Conservation (phyloP, 2,329 filamentous ascomycete species). For the Sphaerostilbella broomeana region DNA sequence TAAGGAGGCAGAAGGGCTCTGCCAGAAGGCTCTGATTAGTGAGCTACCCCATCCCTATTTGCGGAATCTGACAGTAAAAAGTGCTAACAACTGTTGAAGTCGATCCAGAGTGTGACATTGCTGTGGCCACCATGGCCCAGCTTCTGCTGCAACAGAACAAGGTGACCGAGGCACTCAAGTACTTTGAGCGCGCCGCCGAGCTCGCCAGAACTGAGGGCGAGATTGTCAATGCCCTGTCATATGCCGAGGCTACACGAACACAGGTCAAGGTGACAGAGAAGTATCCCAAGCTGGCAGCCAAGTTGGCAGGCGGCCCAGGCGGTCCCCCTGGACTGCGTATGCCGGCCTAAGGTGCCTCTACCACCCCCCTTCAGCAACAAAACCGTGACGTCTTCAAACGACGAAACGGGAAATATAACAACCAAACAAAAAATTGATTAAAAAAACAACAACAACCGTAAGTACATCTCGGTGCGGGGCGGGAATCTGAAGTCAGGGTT, state of each 20-base stretch:
- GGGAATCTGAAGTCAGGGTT: too few relatives aligned
- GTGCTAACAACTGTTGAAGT: constrained; percentile 51
- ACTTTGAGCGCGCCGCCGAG: constrained; percentile 95
- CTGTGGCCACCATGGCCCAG: constrained; percentile 97
- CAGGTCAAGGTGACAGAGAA: constrained; percentile 89
- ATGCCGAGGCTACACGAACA: constrained; percentile 92
- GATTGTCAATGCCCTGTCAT: constrained; percentile 92
- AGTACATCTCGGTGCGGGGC: too few relatives aligned
- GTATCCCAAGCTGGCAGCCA: constrained; percentile 71
- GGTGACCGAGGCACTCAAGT: constrained; percentile 87
- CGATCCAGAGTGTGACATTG: constrained; percentile 97
- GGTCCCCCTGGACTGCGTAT: constrained; percentile 31
- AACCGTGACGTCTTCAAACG: not conserved
- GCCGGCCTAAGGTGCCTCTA: constrained; percentile 21
- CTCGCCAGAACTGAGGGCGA: constrained; percentile 90
- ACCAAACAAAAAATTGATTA: not conserved
- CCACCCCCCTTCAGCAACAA: too few relatives aligned
- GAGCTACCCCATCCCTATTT: constrained; percentile 36
- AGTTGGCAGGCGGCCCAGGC: constrained; percentile 43
- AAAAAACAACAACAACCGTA: not conserved
- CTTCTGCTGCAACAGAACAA: constrained; percentile 96
- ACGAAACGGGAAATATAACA: not conserved
- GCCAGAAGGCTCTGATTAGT: constrained; percentile 96
- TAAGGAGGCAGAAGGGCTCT: constrained; percentile 86
- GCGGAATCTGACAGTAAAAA: not conserved